Percentiles rank a stretch among this genome's conserved stretches.
Conservation (phyloP, 768 basidiomycete species). For the Lactifluus volemus region DNA sequence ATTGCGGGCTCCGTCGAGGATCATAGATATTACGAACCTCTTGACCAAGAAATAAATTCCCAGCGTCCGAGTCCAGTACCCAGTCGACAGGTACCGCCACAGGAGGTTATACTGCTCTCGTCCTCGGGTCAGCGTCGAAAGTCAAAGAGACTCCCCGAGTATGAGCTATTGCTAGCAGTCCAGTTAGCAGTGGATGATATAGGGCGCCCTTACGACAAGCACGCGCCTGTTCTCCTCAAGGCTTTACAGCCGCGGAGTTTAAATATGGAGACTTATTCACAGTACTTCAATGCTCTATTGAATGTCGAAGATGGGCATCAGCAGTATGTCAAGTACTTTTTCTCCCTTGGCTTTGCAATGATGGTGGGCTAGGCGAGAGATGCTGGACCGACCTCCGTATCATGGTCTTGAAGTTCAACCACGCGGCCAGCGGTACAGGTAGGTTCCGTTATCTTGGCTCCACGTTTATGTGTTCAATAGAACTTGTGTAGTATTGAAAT, state of each 20-base stretch:
- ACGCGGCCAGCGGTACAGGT: not conserved
- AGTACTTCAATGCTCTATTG: constrained; percentile 7
- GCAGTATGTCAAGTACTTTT: constrained; percentile 33
- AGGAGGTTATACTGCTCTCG: not conserved
- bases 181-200: not conserved
- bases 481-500: not conserved
- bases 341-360: constrained; percentile 13
- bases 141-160: constrained; percentile 1
- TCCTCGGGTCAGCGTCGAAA: not conserved
- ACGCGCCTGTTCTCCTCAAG: not conserved
- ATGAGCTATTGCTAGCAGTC: not conserved
- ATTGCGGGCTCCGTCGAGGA: constrained; percentile 8
- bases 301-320: constrained; percentile 32
- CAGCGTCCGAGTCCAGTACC: not conserved
- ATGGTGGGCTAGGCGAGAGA: constrained; percentile 25
- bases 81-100: not conserved
- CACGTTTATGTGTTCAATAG: not conserved
- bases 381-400: not conserved
- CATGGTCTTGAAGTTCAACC: not conserved
- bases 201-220: not conserved
- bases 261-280: not conserved
- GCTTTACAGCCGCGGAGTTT: not conserved
- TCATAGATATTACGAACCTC: constrained; percentile 4
- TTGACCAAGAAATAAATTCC: not conserved
- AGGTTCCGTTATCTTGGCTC: not conserved